Base-by-base conservation (phyloP, 352 stramenopile species). In the Phytophthora cajani region DNA sequence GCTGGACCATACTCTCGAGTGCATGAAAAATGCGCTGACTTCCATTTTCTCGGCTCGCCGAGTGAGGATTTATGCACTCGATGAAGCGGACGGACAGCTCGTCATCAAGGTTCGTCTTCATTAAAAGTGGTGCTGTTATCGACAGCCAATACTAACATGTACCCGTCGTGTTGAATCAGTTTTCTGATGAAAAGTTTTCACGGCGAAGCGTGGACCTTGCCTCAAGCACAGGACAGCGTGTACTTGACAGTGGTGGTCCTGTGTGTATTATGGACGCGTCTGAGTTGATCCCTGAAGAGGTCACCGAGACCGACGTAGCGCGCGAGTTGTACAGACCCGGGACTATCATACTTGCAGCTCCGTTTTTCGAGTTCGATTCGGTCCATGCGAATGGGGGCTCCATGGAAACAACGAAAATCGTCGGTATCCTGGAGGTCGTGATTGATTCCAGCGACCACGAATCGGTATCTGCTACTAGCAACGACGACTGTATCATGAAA, bases 1-100 rank as follows among this genome's bases (percentile, higher is more conserved):
- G 61, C 67, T 93, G 1, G 85, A 94, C 62, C 85, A 93, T 54
- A 91, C 85, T 3, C 75, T 93, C 2, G 87, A 94, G 65, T 85
- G 87, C 52, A 62, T 90, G 62, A 84, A 90, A 67, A 81, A 72
- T 16, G 76, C 82, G 0, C 68, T 94, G 14, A 84, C 73, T 11
- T 74, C 70, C 3, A 77, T 83, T 59, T 94, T 94, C 58, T 78
- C 72, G 5, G 85, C 85, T 32, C 69, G 79, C 1, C 81, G 76
- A 67, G 77, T 93, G 6, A 75, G 85, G 19, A 84, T 94, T n/a
- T 93, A 87, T 58, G 74, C 81, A 3, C 59, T 91, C 0, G 85
- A 94, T 38, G 57, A 82, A 10, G 38, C 64, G 6, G 73, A 74
- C 19, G 46, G 70, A 0, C 72, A 79, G 5, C 63, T 91, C 32